Conservation (phyloP, 495 filamentous ascomycete species). For the Sphaerosporella brunnea region DNA sequence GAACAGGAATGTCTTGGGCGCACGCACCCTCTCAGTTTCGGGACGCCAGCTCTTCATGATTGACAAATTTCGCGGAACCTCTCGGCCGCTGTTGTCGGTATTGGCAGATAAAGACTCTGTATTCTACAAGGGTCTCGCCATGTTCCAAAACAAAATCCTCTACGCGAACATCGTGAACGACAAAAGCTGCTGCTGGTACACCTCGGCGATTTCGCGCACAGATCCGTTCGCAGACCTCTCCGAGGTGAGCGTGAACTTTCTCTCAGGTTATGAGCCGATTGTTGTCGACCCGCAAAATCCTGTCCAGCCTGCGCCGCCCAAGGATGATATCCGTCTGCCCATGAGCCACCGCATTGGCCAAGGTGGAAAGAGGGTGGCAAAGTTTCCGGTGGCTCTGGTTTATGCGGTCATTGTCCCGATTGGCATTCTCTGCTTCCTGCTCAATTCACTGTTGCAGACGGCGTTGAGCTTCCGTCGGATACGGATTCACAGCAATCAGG, state of each 20-base stretch:
- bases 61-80: constrained; percentile 68
- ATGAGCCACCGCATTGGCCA: constrained; percentile 19
- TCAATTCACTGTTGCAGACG: constrained; percentile 60
- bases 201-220: constrained; percentile 49
- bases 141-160: constrained; percentile 52
- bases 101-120: constrained; percentile 71
- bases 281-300: constrained; percentile 51
- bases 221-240: constrained; percentile 57
- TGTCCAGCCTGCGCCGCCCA: constrained; percentile 11
- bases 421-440: constrained; percentile 46
- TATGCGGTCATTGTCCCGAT: constrained; percentile 51
- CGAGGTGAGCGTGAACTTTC: constrained; percentile 48
- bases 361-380: constrained; percentile 24
- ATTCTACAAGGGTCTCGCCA: constrained; percentile 61
- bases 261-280: constrained; percentile 53
- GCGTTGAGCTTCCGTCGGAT: constrained; percentile 55
- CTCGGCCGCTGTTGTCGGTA: constrained; percentile 57
- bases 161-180: constrained; percentile 84
- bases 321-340: constrained; percentile 27
- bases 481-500: constrained; percentile 52
- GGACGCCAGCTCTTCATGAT: constrained; percentile 76
- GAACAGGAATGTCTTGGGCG: constrained; percentile 53
- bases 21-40: constrained; percentile 56
- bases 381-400: constrained; percentile 42
- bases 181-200: constrained; percentile 50